These are phyloP conservation scores for Ustilago tritici DNA, from an alignment of 1,284 basidiomycete species.

Conservation along the genomic window DNA sequence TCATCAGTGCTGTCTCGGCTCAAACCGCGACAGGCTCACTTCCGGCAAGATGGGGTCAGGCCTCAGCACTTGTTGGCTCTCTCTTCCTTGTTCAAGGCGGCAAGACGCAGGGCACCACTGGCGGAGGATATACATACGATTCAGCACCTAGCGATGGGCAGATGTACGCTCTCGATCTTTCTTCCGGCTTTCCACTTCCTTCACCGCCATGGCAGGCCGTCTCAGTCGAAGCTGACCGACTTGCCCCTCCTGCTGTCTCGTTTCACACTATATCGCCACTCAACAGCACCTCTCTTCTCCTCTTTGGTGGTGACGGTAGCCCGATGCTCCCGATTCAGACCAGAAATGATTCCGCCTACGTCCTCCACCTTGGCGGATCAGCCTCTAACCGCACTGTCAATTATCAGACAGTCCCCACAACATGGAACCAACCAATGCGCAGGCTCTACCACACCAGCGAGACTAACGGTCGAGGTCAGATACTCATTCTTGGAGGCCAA, in stretches of 20 bases:
- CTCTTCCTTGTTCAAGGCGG: conserved; percentile 62
- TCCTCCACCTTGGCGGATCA: conserved; percentile 39
- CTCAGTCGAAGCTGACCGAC: conserved; percentile 2
- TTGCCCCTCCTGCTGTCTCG: conserved; percentile 40
- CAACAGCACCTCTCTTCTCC: conserved; percentile 37
- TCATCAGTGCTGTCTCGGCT: conserved; percentile 21
- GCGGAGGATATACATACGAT: conserved; percentile 58
- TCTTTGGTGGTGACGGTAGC: conserved; percentile 61
- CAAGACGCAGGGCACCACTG: conserved; percentile 57
- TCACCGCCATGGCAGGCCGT: conserved; percentile 54
- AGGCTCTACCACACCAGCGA: conserved; percentile 57
- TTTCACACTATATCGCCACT: conserved; percentile 64
- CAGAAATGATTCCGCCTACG: conserved; percentile 60
- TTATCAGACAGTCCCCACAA: conserved; percentile 24
- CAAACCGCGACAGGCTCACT: conserved; percentile 11
- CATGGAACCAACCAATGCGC: conserved; percentile 60
- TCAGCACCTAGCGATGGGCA: conserved; percentile 55
- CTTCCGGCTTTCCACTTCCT: conserved; percentile 30
- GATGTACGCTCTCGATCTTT: conserved; percentile 56
- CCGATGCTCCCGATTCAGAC: conserved; percentile 46
- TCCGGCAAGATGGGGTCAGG: conserved; percentile 59
- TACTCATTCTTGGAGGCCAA: conserved; percentile 62
- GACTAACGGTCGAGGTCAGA: conserved; percentile 36
- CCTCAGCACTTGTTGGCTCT: conserved; percentile 50
- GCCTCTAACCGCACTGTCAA: conserved; percentile 17